phyloP scores from a whole-genome alignment of 108 stramenopile species.

The Cyclotella sp. region DNA sequence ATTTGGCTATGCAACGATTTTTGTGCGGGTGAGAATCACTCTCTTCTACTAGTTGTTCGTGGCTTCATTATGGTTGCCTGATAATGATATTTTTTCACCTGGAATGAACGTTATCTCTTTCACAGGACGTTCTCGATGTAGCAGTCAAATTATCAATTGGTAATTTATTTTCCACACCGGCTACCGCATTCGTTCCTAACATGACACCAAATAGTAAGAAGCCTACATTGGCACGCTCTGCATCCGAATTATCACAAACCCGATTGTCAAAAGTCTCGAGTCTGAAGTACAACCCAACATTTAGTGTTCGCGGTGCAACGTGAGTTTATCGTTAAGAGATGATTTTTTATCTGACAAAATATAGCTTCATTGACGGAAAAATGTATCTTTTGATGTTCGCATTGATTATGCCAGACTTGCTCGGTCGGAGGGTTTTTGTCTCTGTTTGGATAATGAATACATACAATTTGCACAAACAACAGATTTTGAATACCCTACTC shows the following conservation, averaged over 20 bases:
- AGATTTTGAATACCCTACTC: not conserved
- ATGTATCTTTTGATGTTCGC: too few relatives aligned
- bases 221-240: slow-evolving; percentile 3
- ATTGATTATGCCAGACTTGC: slow-evolving; percentile 37
- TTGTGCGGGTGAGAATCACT: slow-evolving; percentile 51
- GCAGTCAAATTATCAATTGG: slow-evolving; percentile 11
- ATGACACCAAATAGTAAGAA: not conserved
- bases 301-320: slow-evolving; percentile 78
- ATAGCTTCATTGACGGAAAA: too few relatives aligned
- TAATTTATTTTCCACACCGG: not conserved
- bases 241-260: slow-evolving; percentile 9
- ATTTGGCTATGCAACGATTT: slow-evolving; percentile 69
- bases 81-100: not conserved
- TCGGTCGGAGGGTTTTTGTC: slow-evolving; percentile 80
- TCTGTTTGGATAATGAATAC: slow-evolving; percentile 66
- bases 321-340: too few relatives aligned
- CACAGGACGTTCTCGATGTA: slow-evolving; percentile 36
- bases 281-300: slow-evolving; percentile 52
- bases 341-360: too few relatives aligned
- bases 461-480: slow-evolving; percentile 12
- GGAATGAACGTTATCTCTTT: not conserved
- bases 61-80: not conserved
- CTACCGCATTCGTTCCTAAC: not conserved
- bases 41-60: not conserved
- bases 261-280: slow-evolving; percentile 16